These are phyloP conservation scores for Coccomyxa subellipsoidea DNA, from an alignment of 163 green algal species.

Conservation along the genomic window DNA sequence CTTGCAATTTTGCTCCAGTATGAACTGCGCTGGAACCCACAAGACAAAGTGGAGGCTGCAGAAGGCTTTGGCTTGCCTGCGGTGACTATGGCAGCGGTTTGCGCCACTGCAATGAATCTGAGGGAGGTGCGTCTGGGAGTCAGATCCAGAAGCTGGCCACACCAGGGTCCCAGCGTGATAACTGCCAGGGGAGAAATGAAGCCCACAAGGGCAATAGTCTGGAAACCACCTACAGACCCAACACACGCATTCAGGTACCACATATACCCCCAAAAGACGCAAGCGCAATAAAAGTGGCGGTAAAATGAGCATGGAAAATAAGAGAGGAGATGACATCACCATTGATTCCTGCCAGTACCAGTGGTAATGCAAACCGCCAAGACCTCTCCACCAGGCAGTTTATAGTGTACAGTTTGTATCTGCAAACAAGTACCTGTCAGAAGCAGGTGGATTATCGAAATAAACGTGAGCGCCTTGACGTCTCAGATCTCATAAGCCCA, in stretches of 20 bases:
- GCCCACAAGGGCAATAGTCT: background rate
- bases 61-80: constrained; percentile 15
- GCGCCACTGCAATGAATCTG: constrained; percentile 1
- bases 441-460: too few species aligned
- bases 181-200: constrained; percentile 38
- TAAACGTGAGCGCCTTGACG: too few species aligned
- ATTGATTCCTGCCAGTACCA: constrained; percentile 37
- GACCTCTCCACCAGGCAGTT: constrained; percentile 46
- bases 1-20: too few species aligned
- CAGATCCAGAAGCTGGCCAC: constrained; percentile 28
- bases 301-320: too few species aligned
- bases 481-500: too few species aligned
- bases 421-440: too few species aligned
- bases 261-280: too few species aligned
- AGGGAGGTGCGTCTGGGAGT: constrained; percentile 9
- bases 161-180: constrained; percentile 32
- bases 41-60: too few species aligned
- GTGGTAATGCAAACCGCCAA: constrained; percentile 50
- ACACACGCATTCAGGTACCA: background rate
- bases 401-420: constrained; percentile 33
- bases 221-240: background rate
- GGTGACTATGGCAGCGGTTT: constrained; percentile 4
- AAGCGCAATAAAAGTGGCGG: too few species aligned
- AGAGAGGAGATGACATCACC: constrained; percentile 11
- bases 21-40: too few species aligned